Conservation (phyloP, 2,329 filamentous ascomycete species). For the Paradendryphiella salina region DNA sequence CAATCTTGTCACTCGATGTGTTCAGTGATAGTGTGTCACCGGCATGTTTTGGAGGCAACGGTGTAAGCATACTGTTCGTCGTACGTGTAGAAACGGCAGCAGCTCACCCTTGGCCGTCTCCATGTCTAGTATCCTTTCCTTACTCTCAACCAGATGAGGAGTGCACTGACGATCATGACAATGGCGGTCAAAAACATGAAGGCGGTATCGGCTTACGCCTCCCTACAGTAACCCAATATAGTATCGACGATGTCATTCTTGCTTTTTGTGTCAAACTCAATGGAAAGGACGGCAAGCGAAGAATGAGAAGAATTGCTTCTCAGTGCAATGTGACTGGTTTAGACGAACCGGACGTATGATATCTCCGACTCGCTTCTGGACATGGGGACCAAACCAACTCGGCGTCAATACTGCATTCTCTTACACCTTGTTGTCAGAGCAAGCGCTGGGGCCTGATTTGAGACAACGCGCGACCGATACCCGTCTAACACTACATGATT, state of each 20-base stretch:
- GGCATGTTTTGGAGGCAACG: neutral
- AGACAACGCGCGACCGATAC: no score
- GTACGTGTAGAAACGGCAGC: neutral
- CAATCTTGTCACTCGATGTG: neutral
- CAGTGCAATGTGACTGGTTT: neutral
- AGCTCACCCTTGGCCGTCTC: neutral
- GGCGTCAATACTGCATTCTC: neutral
- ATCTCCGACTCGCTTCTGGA: neutral
- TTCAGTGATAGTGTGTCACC: neutral
- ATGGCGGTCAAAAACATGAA: conserved; percentile 34
- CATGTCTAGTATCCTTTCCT: conserved; percentile 15
- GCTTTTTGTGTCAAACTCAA: neutral
- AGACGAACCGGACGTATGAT: neutral
- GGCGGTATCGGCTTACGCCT: conserved; percentile 27
- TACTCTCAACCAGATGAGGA: conserved; percentile 15
- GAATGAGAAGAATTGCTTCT: no score
- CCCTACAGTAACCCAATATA: conserved; percentile 22
- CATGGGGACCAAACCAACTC: neutral
- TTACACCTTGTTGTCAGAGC: neutral
- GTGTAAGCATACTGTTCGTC: neutral
- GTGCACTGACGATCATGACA: conserved; percentile 16
- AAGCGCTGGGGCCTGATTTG: neutral
- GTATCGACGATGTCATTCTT: neutral
- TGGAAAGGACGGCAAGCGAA: neutral
- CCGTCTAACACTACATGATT: no score